A percentile compares a stretch with the other conserved stretches of the same genome.
These are phyloP conservation scores for Sporopachydermia cereana DNA, from an alignment of 1,139 yeast species.

Conservation along the genomic window DNA sequence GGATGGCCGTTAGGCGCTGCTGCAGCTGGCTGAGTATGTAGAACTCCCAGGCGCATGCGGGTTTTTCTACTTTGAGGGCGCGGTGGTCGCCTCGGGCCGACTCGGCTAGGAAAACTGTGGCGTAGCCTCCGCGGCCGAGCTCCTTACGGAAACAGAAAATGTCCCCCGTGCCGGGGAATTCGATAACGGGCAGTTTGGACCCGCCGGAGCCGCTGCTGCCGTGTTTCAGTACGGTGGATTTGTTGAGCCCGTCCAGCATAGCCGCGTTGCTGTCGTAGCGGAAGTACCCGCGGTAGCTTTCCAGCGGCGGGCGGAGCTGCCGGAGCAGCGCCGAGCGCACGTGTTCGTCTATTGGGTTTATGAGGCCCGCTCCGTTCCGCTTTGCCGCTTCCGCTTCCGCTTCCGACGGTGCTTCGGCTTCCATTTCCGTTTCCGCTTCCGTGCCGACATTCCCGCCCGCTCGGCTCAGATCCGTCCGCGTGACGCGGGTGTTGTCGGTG, in stretches of 20 bases:
- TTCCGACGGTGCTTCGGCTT: not conserved
- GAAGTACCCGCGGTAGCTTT: slow-evolving; percentile 22
- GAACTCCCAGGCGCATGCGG: slow-evolving; percentile 73
- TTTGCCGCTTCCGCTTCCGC: not conserved
- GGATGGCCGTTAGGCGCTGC: slow-evolving; percentile 24
- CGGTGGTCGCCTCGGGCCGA: slow-evolving; percentile 42
- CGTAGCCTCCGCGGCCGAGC: slow-evolving; percentile 74
- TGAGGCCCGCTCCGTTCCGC: too few species aligned
- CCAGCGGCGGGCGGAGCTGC: slow-evolving; percentile 21
- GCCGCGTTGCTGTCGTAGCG: slow-evolving; percentile 19
- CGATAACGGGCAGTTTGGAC: slow-evolving; percentile 25
- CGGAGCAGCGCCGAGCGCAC: slow-evolving; percentile 18
- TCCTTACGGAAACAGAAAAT: slow-evolving; percentile 46
- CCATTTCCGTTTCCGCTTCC: not conserved
- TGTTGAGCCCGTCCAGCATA: slow-evolving; percentile 24
- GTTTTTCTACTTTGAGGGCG: slow-evolving; percentile 68
- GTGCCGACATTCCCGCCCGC: too few species aligned
- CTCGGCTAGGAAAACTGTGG: slow-evolving; percentile 67
- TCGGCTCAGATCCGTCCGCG: too few species aligned
- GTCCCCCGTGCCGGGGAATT: slow-evolving; percentile 37
- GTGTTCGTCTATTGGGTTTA: slow-evolving; percentile 23
- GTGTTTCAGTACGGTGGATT: slow-evolving; percentile 28
- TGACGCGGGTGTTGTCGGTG: slow-evolving; percentile 6
- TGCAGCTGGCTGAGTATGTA: slow-evolving; percentile 54
- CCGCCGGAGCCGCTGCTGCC: slow-evolving; percentile 24